Evolutionary conservation across 2,329 filamentous ascomycete genomes (phyloP).

Genomic region (Monilinia laxa): DNA sequence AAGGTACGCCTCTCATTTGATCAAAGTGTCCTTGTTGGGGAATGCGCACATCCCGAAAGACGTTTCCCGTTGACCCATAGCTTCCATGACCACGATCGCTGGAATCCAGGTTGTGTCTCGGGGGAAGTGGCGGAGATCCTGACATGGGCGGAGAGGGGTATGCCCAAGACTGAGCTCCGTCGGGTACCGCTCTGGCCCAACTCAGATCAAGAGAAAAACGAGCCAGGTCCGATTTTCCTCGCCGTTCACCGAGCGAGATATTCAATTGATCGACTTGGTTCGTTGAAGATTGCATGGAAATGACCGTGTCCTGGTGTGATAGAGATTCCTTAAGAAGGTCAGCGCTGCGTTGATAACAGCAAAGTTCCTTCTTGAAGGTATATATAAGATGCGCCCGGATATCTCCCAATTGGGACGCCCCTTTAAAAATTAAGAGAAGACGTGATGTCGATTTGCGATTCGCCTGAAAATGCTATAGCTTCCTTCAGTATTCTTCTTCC

Average conservation of each 20-base stretch:
- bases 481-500: constrained; percentile 10
- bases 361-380: constrained; percentile 24
- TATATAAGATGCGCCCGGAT: constrained; percentile 25
- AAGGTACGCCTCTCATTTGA: constrained; percentile 34
- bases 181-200: constrained; percentile 56
- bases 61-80: constrained; percentile 49
- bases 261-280: constrained; percentile 44
- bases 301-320: constrained; percentile 29
- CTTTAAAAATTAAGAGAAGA: constrained; percentile 12
- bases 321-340: constrained; percentile 28
- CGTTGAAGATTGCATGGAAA: constrained; percentile 56
- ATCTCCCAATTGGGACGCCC: constrained; percentile 30
- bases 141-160: constrained; percentile 76
- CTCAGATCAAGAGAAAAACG: constrained; percentile 56
- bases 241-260: constrained; percentile 56
- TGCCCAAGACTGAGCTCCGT: constrained; percentile 56
- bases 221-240: constrained; percentile 56
- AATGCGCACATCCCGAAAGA: constrained; percentile 46
- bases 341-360: constrained; percentile 28
- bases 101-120: constrained; percentile 58
- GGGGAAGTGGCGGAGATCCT: constrained; percentile 62
- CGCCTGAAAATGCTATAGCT: constrained; percentile 9
- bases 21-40: constrained; percentile 36
- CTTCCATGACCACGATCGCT: constrained; percentile 54
- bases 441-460: neutral